These are phyloP conservation scores for Trypanosoma avium DNA, from an alignment of 208 protist species.

Conservation along the genomic window DNA sequence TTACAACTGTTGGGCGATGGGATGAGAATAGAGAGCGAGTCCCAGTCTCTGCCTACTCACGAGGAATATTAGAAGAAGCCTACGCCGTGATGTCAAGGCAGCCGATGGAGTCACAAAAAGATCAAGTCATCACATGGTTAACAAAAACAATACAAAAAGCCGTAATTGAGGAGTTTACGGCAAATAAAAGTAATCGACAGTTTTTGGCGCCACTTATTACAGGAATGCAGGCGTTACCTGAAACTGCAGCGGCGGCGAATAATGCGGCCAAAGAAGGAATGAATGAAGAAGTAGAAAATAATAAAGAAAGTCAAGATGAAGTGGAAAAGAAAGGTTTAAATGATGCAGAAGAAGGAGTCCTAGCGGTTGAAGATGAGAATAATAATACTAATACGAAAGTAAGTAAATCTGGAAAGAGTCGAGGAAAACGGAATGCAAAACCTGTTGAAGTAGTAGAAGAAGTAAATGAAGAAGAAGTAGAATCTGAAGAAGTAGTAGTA, in stretches of 20 bases:
- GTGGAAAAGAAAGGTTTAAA: conserved; percentile 8
- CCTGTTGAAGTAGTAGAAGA: conserved; percentile 17
- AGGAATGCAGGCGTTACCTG: conserved; percentile 25
- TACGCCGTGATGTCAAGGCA: conserved; percentile 36
- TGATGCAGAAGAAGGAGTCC: neutral
- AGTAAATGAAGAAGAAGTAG: neutral
- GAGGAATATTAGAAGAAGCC: conserved; percentile 60
- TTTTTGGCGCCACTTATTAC: conserved; percentile 26
- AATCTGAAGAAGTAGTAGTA: neutral
- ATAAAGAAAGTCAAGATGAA: neutral
- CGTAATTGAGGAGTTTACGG: conserved; percentile 72
- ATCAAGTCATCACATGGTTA: conserved; percentile 80
- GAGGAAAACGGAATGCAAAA: conserved; percentile 22
- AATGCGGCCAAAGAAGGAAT: conserved; percentile 13
- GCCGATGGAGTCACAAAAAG: conserved; percentile 38
- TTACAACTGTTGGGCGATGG: conserved; percentile 72
- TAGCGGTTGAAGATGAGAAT: too few relatives aligned
- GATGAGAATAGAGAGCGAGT: conserved; percentile 69
- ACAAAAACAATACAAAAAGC: conserved; percentile 74
- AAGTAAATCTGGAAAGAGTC: conserved; percentile 2
- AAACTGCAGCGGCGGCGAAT: conserved; percentile 10
- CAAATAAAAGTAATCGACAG: conserved; percentile 29
- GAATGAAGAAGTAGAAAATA: conserved; percentile 23
- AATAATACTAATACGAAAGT: neutral
- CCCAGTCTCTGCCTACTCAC: conserved; percentile 57